These are phyloP conservation scores for Fusarium dimerum DNA, from an alignment of 2,329 filamentous ascomycete species.

Conservation along the genomic window DNA sequence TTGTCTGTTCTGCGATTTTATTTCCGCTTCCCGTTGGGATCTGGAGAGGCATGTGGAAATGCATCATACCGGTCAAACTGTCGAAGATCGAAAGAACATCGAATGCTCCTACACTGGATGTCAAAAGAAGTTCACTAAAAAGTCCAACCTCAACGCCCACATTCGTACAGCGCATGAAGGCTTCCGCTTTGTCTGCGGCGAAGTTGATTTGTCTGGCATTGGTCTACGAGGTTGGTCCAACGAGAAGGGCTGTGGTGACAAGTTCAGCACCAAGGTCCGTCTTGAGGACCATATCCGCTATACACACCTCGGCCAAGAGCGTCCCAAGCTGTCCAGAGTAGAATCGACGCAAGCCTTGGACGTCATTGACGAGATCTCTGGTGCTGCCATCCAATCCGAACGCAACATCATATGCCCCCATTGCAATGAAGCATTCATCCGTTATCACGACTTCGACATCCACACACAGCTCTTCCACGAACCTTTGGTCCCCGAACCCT, in stretches of 20 bases:
- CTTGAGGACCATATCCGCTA: slow-evolving; percentile 85
- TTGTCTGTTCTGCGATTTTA: slow-evolving; percentile 74
- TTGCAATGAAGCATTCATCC: slow-evolving; percentile 49
- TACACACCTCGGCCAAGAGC: slow-evolving; percentile 68
- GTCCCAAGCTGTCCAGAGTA: slow-evolving; percentile 38
- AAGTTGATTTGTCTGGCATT: slow-evolving; percentile 58
- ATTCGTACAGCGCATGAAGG: slow-evolving; percentile 76
- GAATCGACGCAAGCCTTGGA: slow-evolving; percentile 22
- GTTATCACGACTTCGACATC: slow-evolving; percentile 50
- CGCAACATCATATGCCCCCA: slow-evolving; percentile 47
- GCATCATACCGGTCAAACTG: slow-evolving; percentile 64
- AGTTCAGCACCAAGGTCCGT: slow-evolving; percentile 74
- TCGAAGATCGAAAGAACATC: slow-evolving; percentile 66
- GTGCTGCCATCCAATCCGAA: slow-evolving; percentile 41
- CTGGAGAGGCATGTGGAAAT: slow-evolving; percentile 78
- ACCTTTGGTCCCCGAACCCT: slow-evolving; percentile 4
- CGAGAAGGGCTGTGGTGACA: slow-evolving; percentile 69
- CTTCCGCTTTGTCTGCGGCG: slow-evolving; percentile 76
- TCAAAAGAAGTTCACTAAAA: slow-evolving; percentile 75
- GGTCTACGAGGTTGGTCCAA: slow-evolving; percentile 66
- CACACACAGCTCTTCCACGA: slow-evolving; percentile 42
- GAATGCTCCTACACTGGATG: slow-evolving; percentile 70
- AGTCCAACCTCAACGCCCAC: slow-evolving; percentile 81
- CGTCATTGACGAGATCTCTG: slow-evolving; percentile 46
- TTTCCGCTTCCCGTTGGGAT: slow-evolving; percentile 65